Evolutionary conservation across 441 rosid genomes (phyloP), one percentile per base, ranked within the genome.

Genomic region (Adansonia rubrostipa): DNA sequence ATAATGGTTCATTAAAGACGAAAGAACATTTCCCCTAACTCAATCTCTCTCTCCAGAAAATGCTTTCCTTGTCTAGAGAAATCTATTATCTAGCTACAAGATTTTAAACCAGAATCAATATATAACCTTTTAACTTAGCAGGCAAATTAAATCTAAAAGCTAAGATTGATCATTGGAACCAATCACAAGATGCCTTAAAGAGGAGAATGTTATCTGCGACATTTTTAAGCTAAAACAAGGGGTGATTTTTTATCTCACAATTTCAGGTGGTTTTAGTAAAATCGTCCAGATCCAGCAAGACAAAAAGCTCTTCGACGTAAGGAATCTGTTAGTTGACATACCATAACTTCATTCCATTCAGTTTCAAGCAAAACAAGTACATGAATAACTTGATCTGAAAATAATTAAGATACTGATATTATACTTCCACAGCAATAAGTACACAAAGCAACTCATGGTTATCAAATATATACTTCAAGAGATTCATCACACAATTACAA

Each of bases 221-320:
- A 71, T 28, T 71, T 71, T 71, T 60, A 73, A 73, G 47, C 51
- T 73, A 53, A 72, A 54, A 56, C 64, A 73, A 54, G 36, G 51
- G 36, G 65, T 17, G 68, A 61, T 60, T 56, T 73, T 56, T 42
- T 58, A 74, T 74, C 67, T 44, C 77, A 60, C 61, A 22, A 75
- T 64, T 62, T 28, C 19, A 19, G 54, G 48, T 53, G 54, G 62
- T 66, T 40, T 62, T 65, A 65, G 50, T 54, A 73, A 76, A 51
- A 53, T 51, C 40, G 1, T 50, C 60, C 44, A 57, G 53, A 20
- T 60, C 4, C 77, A 50, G 73, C 64, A 65, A 64, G 58, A 65
- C 54, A 60, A 58, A 74, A 74, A 73, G 40, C 24, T 44, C 54
- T 73, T 22, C 45, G 0, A 45, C 53, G 19, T 72, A 11, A 56